Base-by-base conservation (phyloP, 2,329 filamentous ascomycete species). In the Tolypocladium ophioglossoides region DNA sequence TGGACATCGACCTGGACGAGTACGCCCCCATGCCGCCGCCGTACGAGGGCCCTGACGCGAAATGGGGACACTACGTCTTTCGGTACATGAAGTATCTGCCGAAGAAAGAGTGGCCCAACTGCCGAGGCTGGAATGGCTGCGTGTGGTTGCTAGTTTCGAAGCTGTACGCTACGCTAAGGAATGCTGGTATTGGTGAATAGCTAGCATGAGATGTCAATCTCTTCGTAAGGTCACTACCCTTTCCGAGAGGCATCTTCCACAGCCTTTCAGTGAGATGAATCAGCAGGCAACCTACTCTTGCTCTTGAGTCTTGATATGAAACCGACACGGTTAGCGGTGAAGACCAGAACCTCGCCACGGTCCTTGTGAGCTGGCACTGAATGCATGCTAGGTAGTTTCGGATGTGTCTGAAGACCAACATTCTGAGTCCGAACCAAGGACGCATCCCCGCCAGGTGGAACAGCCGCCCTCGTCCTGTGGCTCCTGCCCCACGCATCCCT, bases 21-120 rank as follows among this genome's bases (percentile, higher is more conserved):
- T 70, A 66, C 56, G 65, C 64, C 20, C 57, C 57, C 8, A 59
- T 58, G 41, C 56, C 61, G 11, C 62, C 62, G 34, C 60, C 63
- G 14, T 55, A 57, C 18, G 60, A 65, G 41, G 62, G 63, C 2
- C 55, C 55, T 5, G 57, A 55, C 14, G 62, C 59, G 7, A 65
- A 60, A 55, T 69, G 68, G 68, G 66, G 66, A 2, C 57, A 60
- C 30, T 70, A 70, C 55, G 62, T 64, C 3, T 70, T 69, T 54
- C 59, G 63, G 20, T 70, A 68, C 53, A 67, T 70, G 64, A 62
- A 63, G 54, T 64, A 64, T 44, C 52, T 62, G 30, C 57, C 55
- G 10, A 51, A 48, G 41, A 48, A 52, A 48, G 16, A 27, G 20
- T 14, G 24, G 30, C 4, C 12, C 12, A 18, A 2, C 41, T 22